Base-by-base conservation (phyloP, 2,329 filamentous ascomycete species). In the Monosporascus ibericus region DNA sequence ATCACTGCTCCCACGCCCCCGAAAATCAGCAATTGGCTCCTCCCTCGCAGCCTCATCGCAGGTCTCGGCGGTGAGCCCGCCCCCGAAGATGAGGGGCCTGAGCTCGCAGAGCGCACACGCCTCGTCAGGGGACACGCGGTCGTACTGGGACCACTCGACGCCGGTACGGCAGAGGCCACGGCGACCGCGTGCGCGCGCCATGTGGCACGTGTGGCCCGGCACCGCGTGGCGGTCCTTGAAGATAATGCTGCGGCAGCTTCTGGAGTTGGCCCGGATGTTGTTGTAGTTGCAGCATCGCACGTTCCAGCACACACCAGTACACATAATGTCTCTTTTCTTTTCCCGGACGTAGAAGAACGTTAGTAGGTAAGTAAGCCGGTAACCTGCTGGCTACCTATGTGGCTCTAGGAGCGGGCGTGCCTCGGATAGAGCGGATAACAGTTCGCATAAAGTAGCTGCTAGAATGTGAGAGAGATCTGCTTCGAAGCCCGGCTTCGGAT, bases 71-170 rank as follows among this genome's bases (percentile, higher is more conserved):
- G 48, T 53, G 3, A 61, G 18, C 7, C 2, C 8, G 2, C 2
- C n/a, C 14, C 20, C 40, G 22, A 40, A 20, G 20, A 59, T 22
- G 42, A 59, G 56, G 3, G 22, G n/a, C 9, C 14, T 27, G 6
- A 64, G 20, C 49, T 64, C 63, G 50, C 62, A 65, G 47, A 49
- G 48, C 3, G 60, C 15, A 36, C 63, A 65, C 44, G 37, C 5
- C 39, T 63, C 63, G 3, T 54, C 48, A 1, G 52, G 22, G 1
- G 42, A 46, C 20, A 30, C 0, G 11, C 48, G 51, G 15, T 56
- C 25, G 47, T 62, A 64, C 5, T 15, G 18, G 3, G 53, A 27
- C 38, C 30, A 60, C n/a, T 55, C 51, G 39, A 64, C 42, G 0
- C 63, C 63, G 0, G 53, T 60, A 3, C 48, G 48, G 52, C 63